phyloP scores from a whole-genome alignment of 306 rosid genomes.

The Lotus japonicus region DNA sequence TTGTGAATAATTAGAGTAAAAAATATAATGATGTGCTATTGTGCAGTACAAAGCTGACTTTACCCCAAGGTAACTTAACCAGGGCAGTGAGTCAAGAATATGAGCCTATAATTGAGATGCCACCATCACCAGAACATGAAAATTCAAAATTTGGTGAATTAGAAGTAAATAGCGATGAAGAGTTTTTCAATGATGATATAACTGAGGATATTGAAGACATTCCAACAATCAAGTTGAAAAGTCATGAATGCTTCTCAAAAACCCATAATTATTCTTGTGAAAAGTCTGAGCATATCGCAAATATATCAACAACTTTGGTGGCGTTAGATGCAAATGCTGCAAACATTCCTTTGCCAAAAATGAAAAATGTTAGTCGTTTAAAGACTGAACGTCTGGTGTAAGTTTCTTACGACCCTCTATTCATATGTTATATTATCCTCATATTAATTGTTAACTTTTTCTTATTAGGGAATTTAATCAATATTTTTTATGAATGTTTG shows the following conservation, averaged over 20 bases:
- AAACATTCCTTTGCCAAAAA: constrained; percentile 16
- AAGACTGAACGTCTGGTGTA: constrained; percentile 63
- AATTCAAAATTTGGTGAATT: not conserved
- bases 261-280: not conserved
- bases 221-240: constrained; percentile 2
- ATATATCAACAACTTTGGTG: constrained; percentile 32
- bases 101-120: constrained; percentile 55
- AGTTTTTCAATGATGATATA: not conserved
- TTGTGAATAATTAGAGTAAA: too few relatives aligned
- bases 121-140: constrained; percentile 32
- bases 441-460: too few relatives aligned
- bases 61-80: constrained; percentile 22
- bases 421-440: not conserved
- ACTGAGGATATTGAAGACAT: constrained; percentile 13
- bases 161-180: constrained; percentile 28
- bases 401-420: constrained; percentile 22
- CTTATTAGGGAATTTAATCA: too few relatives aligned
- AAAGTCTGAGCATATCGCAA: not conserved
- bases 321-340: constrained; percentile 7
- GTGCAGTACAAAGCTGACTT: constrained; percentile 34
- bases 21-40: too few relatives aligned
- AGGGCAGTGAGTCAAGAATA: not conserved
- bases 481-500: too few relatives aligned
- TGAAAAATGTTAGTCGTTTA: constrained; percentile 48
- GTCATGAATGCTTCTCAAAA: not conserved